These are phyloP conservation scores for Cryphonectria naterciae DNA, from an alignment of 2,329 filamentous ascomycete genomes.

Conservation along the genomic window DNA sequence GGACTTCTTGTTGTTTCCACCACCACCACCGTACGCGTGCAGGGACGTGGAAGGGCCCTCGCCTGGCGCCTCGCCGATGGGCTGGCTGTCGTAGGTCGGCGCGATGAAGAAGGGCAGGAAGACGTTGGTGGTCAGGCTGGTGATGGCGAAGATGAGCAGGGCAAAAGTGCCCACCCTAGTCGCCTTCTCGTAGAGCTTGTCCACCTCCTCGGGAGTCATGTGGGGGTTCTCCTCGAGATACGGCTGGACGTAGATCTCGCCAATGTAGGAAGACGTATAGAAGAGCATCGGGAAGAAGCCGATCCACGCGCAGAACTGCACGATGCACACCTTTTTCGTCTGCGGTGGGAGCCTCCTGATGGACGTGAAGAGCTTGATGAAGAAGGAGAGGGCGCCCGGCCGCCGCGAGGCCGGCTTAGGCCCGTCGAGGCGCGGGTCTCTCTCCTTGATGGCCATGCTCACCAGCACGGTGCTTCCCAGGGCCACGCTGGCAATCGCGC, in stretches of 20 bases:
- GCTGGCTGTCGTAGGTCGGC: constrained; percentile 69
- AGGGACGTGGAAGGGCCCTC: constrained; percentile 38
- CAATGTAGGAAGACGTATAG: constrained; percentile 93
- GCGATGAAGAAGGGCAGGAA: constrained; percentile 84
- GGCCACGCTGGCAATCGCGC: constrained; percentile 78
- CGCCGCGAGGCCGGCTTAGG: constrained; percentile 58
- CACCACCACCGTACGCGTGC: constrained; percentile 36
- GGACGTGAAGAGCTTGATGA: constrained; percentile 75
- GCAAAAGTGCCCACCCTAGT: constrained; percentile 89
- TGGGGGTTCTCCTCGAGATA: constrained; percentile 77
- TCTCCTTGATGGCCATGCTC: constrained; percentile 72
- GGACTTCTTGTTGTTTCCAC: constrained; percentile 40
- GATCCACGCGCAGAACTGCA: constrained; percentile 88
- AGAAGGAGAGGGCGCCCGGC: constrained; percentile 76
- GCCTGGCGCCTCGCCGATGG: constrained; percentile 38
- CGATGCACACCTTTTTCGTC: constrained; percentile 78
- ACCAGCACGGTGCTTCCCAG: constrained; percentile 71
- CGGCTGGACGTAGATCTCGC: constrained; percentile 88
- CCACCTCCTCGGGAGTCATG: constrained; percentile 75
- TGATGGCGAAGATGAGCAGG: constrained; percentile 83
- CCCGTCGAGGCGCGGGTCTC: constrained; percentile 76
- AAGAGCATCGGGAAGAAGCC: constrained; percentile 96
- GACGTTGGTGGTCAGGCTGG: constrained; percentile 80
- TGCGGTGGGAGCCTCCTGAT: constrained; percentile 80
- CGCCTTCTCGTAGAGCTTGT: constrained; percentile 79